Evolutionary conservation across 495 filamentous ascomycete genomes (phyloP), one percentile per base, ranked within the genome.

Genomic region (Penicillium ucsense): DNA sequence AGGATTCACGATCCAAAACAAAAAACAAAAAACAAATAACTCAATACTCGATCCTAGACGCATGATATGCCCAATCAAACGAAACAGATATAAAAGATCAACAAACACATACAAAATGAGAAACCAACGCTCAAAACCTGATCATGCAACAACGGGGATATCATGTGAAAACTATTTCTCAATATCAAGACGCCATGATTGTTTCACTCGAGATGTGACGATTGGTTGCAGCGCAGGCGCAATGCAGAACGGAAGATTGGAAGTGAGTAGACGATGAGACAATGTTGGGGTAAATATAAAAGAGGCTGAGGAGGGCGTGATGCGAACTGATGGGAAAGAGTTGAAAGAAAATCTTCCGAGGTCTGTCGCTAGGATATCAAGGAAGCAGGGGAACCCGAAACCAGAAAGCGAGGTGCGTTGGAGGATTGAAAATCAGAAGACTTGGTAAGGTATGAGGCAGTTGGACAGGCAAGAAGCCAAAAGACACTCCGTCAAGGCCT

Each of bases 111-210:
- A 51, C 45, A 47, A 50, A 55, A 53, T 49, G 37, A 38, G 34
- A 35, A 53, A 43, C 45, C 48, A 60, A 63, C 60, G 57, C 57
- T 58, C 50, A 61, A 45, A 58, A 20, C 57, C 51, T 41, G 49
- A 56, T 47, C 50, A 62, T 62, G 59, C 59, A 62, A 59, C 49
- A 62, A 54, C 42, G 47, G 56, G 59, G 59, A 62, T 62, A 62
- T 62, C 59, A 59, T 56, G 59, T 55, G 57, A 56, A 59, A 59
- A 50, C 42, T 43, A 49, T 51, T 49, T 52, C 45, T 52, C 50
- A 52, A 52, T 35, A 58, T 55, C 41, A 50, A 47, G 36, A 38
- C 32, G 32, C 36, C 36, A 12, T 27, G 35, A 28, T 28, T 38
- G 20, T 31, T 20, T 33, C 35, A 35, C 35, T 9, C 29, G 31